Base-by-base conservation (phyloP, 257 asterid genomes). In the Solanum virginianum region DNA sequence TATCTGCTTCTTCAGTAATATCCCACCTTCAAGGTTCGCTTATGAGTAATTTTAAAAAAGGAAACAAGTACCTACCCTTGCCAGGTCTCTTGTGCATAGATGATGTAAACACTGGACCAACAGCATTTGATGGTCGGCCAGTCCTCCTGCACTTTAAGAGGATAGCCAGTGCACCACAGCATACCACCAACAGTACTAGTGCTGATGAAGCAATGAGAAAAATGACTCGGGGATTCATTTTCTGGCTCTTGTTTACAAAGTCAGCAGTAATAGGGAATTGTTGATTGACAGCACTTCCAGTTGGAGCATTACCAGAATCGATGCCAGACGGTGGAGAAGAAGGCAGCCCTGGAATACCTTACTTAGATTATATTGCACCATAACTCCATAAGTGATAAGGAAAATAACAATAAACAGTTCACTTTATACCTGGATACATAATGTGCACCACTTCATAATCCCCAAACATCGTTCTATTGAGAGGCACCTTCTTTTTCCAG, bases 391-490 rank as follows among this genome's bases (percentile, higher is more conserved):
- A 43, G 56, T 43, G 55, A 39, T 81, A 56, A 20, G 24, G 83
- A 56, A 88, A 43, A 84, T 72, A 54, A 80, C 20, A 56, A 77
- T 84, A 4, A 63, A 47, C 82, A 80, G 53, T 69, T 62, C n/a
- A 77, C 39, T 55, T 59, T 85, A 66, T 90, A 97, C 99, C 99
- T 93, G 98, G 98, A 89, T 97, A 97, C 77, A 85, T 53, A 84
- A 97, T 89, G 90, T 85, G 72, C 56, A 87, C 69, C 80, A 97
- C 96, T 47, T 92, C 93, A 82, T 95, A 97, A 86, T 92, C 93
- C 83, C 99, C 99, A 88, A 97, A 97, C 83, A 97, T 89, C 15
- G 98, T 92, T 88, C 90, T 92, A 89, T 97, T 97, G 70, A 97
- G 94, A 85, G 94, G 91, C 89, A 97, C 95, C 88, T 93, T 97